Evolutionary conservation across 2,329 filamentous ascomycete species (phyloP), one percentile per base, ranked within the genome.

Genomic region (Epichloe coenophiala): DNA sequence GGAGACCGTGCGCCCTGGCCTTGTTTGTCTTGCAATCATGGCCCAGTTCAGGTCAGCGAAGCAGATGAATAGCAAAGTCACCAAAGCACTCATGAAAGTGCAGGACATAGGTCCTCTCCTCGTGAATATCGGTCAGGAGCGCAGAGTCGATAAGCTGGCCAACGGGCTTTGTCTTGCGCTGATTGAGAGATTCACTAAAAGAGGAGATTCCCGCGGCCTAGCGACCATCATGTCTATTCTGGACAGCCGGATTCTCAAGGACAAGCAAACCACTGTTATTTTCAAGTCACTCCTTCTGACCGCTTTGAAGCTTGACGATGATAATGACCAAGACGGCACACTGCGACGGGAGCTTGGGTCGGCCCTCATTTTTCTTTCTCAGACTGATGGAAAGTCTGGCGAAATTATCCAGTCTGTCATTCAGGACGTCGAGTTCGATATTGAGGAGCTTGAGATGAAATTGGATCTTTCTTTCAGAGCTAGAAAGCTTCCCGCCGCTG

Each of bases 11-110:
- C 75, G 80, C 17, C 80, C 86, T 15, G 89, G 83, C 11, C 73
- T 96, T 1, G 81, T 88, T 12, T 94, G 87, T 61, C 69, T 97
- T 49, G 82, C 86, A 4, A 81, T 95, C 19, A 71, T 97, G 41
- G 85, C 88, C 1, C 86, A 95, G 62, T 84, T 89, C 65, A 82
- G 87, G 61, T 81, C 81, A 3, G 77, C 81, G 4, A 78, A 81
- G 54, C 78, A 79, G 54, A 74, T 95, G 51, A 84, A 87, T 1
- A 77, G 75, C 59, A 78, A 79, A 54, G 81, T 91, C 4, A 76
- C 83, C 33, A 88, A 81, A 63, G 78, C 79, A 9, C 66, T 93
- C 5, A 68, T 88, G 53, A 83, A 80, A 54, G 68, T 86, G 19
- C 71, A 77, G 0, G 72, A 80, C 45, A 68, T 89, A 27, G 70